Evolutionary conservation across 352 stramenopile genomes (phyloP), one percentile per base, ranked within the genome.

Genomic region (Plasmopara halstedii): DNA sequence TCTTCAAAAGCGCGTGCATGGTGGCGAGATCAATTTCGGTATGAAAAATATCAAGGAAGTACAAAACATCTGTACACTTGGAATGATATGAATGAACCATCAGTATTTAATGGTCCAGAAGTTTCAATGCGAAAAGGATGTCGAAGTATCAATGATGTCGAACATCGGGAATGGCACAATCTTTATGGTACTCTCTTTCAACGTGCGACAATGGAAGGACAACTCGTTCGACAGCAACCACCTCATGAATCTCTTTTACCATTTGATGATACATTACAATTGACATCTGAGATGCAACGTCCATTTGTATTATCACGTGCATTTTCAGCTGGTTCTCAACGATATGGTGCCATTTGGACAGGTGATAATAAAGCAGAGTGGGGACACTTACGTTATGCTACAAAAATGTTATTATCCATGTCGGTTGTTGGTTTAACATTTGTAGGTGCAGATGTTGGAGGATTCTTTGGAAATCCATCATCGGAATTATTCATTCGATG

Each of bases 71-170:
- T 99, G 37, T 98, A 93, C 67, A 99, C 89, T 6, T 99, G 97
- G 97, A 99, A 99, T 70, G 96, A 99, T 73, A 99, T 99, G 96
- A 99, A 99, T 70, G 97, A 99, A 73, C 95, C 95, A 14, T 97
- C 78, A 21, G 97, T 99, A 14, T 99, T 99, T 56, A 99, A 99
- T 53, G 96, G 96, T 13, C 96, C 96, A 0, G 97, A 99, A 70
- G 96, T 99, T n/a, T 95, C 89, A 0, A 98, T 99, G 95, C 78
- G 85, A 53, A 98, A 99, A 65, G 88, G 97, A 54, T 75, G 84
- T 27, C 56, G 79, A 31, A 98, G 93, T 55, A 53, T 98, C 9
- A 66, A 84, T 4, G 94, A 90, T 19, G 75, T 97, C 11, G 96
- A 99, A 70, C 96, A 99, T 69, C 85, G 96, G 27, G 95, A 99